Evolutionary conservation across 352 stramenopile genomes (phyloP).

Genomic region (Globisporangium spiculum): DNA sequence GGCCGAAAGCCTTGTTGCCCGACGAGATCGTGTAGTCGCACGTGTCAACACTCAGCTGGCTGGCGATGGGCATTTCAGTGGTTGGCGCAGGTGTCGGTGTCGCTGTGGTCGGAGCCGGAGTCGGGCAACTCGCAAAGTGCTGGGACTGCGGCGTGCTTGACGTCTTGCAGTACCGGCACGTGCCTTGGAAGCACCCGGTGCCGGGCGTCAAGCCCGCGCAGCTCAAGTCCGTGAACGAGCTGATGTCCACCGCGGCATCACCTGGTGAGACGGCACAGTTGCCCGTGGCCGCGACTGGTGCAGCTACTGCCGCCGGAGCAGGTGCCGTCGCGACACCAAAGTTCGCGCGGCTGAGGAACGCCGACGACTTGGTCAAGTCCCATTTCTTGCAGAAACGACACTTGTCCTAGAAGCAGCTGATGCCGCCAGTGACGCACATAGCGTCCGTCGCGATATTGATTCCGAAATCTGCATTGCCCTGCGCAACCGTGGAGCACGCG

Average conservation of each 20-base stretch:
- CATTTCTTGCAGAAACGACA: constrained; percentile 35
- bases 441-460: constrained; percentile 14
- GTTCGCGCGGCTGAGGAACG: constrained; percentile 14
- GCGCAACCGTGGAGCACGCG: background rate
- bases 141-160: background rate
- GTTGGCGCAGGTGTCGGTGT: background rate
- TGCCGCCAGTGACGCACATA: constrained; percentile 18
- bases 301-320: too few species aligned
- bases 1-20: constrained; percentile 15
- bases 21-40: constrained; percentile 12
- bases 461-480: constrained; percentile 4
- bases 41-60: background rate
- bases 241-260: background rate
- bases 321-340: background rate
- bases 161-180: constrained; percentile 5
- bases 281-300: background rate
- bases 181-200: background rate
- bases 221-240: background rate
- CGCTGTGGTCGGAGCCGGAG: background rate
- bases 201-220: background rate
- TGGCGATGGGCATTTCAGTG: background rate
- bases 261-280: constrained; percentile 1
- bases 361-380: constrained; percentile 16
- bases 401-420: constrained; percentile 22
- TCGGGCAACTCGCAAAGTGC: background rate